Base-by-base conservation (phyloP, 2,329 filamentous ascomycete genomes). In the Endocalyx cinctus region DNA sequence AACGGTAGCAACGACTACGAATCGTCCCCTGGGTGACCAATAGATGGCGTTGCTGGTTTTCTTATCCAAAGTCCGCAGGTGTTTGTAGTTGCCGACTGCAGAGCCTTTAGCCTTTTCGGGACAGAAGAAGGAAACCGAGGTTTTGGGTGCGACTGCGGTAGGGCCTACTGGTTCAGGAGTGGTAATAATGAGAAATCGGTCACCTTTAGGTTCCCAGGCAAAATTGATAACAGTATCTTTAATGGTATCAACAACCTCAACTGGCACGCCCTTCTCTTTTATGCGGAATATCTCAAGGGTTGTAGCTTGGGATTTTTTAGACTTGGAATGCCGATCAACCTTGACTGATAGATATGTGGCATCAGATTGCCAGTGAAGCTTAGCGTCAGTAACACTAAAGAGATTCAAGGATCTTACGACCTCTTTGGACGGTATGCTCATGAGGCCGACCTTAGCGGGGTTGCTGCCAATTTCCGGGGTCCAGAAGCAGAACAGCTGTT, bases 161-260 rank as follows among this genome's bases (percentile, higher is more conserved):
- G 82, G 79, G 25, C 80, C 79, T 25, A 81, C 72, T 3, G 85
- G 79, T 66, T 98, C 92, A 10, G 87, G 84, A 13, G 87, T 92
- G 22, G 89, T 96, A 67, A 98, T 98, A 57, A 96, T 82, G 46
- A 96, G 88, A 60, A 98, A 98, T 25, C 92, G 83, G 62, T 94
- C 89, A 42, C 92, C 92, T 70, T 96, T 96, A 43, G 92, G 92
- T 59, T 98, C 92, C 92, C 92, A 98, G 8, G 92, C 88, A 58
- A 98, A 98, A 72, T 98, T 98, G 69, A 98, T 94, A 50, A 98
- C 92, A 1, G 89, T 95, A 56, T 97, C 92, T 69, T 97, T 97
- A 66, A 98, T 85, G 34, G 84, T 88, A 64, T 98, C 92, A 32
- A 98, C 88, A 36, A 97, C 92, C 64, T 98, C 92, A 34, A 98